These are phyloP conservation scores for Salvia hispanica DNA, from an alignment of 257 asterid species.

Conservation along the genomic window DNA sequence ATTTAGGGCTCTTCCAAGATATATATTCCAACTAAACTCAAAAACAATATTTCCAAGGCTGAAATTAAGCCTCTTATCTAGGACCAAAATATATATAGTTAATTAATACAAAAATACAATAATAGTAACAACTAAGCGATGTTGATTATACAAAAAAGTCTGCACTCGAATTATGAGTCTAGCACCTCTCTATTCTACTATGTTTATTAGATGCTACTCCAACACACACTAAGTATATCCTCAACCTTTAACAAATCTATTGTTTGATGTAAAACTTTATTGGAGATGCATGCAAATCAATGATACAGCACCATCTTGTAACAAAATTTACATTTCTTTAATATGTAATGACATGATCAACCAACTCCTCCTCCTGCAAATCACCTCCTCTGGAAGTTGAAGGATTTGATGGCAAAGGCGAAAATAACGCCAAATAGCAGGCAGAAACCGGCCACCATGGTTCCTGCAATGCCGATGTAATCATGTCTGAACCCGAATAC, in stretches of 20 bases:
- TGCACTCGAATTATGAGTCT: neutral
- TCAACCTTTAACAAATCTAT: neutral
- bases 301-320: slow-evolving; percentile 20
- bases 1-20: too few relatives aligned
- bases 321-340: slow-evolving; percentile 36
- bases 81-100: neutral
- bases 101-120: neutral
- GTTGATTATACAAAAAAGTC: neutral
- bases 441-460: slow-evolving; percentile 79
- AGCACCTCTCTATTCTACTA: slow-evolving; percentile 3
- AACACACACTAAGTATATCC: neutral
- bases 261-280: slow-evolving; percentile 16
- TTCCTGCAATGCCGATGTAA: slow-evolving; percentile 59
- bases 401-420: slow-evolving; percentile 76
- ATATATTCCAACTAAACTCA: too few relatives aligned
- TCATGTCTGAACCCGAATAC: slow-evolving; percentile 87
- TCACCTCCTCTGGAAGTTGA: slow-evolving; percentile 85
- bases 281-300: slow-evolving; percentile 30
- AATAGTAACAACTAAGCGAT: neutral
- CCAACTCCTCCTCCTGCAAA: neutral
- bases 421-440: slow-evolving; percentile 72
- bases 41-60: too few relatives aligned
- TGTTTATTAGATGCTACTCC: neutral
- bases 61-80: neutral
- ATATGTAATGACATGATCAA: neutral